phyloP scores from a whole-genome alignment of 192 early-diverging fungal species.

The Podila minutissima region DNA sequence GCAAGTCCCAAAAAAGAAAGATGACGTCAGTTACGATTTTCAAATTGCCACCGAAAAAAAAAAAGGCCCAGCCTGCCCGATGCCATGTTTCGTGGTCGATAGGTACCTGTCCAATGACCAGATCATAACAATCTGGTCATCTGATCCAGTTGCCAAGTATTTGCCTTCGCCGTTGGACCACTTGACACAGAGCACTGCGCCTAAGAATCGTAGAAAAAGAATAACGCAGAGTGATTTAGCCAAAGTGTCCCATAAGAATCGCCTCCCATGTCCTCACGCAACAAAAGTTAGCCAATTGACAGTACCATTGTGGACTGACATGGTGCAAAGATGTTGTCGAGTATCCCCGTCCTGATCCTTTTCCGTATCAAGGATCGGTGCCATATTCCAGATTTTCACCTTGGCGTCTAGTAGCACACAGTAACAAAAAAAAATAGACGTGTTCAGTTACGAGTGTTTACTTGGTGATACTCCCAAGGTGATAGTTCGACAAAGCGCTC shows the following conservation, averaged over 20 bases:
- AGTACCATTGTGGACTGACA: conserved; percentile 84
- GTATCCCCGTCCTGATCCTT: conserved; percentile 58
- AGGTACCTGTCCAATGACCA: conserved; percentile 80
- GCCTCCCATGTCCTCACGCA: background rate
- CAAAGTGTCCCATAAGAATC: background rate
- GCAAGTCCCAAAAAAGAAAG: background rate
- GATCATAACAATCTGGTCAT: conserved; percentile 92
- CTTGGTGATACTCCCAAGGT: background rate
- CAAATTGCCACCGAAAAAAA: background rate
- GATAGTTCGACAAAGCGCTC: background rate
- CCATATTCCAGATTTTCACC: conserved; percentile 90
- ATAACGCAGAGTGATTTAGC: background rate
- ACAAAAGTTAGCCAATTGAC: background rate
- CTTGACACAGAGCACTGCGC: conserved; percentile 87
- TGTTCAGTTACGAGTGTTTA: background rate
- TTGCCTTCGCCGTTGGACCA: conserved; percentile 79
- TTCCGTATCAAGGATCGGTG: conserved; percentile 62
- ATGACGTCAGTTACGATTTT: background rate
- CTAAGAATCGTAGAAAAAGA: conserved; percentile 49
- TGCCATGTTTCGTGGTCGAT: background rate
- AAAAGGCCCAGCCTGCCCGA: no score
- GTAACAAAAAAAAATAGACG: background rate
- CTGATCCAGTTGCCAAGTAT: conserved; percentile 89
- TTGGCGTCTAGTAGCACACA: conserved; percentile 72
- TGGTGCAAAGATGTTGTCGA: conserved; percentile 78